Conservation (phyloP, 805 yeast genomes). For the Candida patagonica region DNA sequence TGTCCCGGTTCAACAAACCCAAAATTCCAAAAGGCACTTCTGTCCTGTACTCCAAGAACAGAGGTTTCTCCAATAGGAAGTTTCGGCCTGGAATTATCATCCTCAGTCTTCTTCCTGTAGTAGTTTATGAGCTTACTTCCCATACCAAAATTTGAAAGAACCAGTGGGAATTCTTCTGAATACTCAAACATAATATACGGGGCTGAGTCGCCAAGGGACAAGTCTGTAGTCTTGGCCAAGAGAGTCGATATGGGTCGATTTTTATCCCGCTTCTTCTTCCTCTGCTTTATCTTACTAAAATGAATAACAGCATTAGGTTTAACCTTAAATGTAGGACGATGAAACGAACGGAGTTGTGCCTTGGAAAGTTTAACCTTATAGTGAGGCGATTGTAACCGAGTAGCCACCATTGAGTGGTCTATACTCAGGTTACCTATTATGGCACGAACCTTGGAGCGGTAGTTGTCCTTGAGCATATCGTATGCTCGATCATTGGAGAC, state of each 20-base stretch:
- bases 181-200: constrained; percentile 75
- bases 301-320: constrained; percentile 70
- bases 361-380: constrained; percentile 70
- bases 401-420: constrained; percentile 86
- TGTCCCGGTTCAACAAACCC: constrained; percentile 94
- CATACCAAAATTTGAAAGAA: constrained; percentile 88
- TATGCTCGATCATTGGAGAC: constrained; percentile 85
- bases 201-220: constrained; percentile 78
- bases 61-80: constrained; percentile 88
- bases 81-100: constrained; percentile 81
- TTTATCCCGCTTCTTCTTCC: constrained; percentile 84
- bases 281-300: constrained; percentile 61
- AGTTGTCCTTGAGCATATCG: constrained; percentile 71
- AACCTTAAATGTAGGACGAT: constrained; percentile 64
- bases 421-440: constrained; percentile 84
- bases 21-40: constrained; percentile 97
- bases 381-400: constrained; percentile 79
- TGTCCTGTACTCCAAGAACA: constrained; percentile 90
- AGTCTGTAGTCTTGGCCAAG: constrained; percentile 59
- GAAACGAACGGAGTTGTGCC: constrained; percentile 65
- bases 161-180: constrained; percentile 78
- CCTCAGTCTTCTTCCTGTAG: constrained; percentile 73
- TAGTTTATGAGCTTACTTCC: constrained; percentile 88
- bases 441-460: constrained; percentile 84
- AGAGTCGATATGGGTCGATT: constrained; percentile 74